Conservation (phyloP, 2,329 filamentous ascomycete species). For the Nectriaceae sp. region DNA sequence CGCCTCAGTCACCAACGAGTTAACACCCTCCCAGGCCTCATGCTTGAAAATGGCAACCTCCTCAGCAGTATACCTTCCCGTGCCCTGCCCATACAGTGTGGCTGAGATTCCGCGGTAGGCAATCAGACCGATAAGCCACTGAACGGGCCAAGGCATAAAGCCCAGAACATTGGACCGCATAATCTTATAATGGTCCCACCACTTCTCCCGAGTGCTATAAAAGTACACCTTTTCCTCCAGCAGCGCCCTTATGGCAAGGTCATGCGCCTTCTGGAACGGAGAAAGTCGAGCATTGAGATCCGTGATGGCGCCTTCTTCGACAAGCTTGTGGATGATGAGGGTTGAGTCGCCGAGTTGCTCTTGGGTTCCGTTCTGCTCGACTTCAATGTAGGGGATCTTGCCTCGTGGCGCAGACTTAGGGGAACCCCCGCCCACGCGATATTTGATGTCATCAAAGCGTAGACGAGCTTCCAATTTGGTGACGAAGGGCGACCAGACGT, state of each 20-base stretch:
- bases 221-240: constrained; percentile 64
- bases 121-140: constrained; percentile 51
- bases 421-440: constrained; percentile 48
- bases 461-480: constrained; percentile 63
- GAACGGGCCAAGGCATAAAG: constrained; percentile 52
- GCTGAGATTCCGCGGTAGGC: constrained; percentile 43
- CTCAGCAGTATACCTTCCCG: constrained; percentile 48
- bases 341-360: constrained; percentile 51
- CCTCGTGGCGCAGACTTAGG: constrained; percentile 50
- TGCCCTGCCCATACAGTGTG: constrained; percentile 59
- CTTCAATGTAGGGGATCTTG: constrained; percentile 61
- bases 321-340: constrained; percentile 53
- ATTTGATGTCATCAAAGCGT: constrained; percentile 52
- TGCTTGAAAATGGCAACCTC: constrained; percentile 48
- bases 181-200: constrained; percentile 59
- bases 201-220: constrained; percentile 55
- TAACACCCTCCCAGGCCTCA: constrained; percentile 57
- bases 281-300: constrained; percentile 51
- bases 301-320: constrained; percentile 38
- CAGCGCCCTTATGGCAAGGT: constrained; percentile 54
- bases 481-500: constrained; percentile 64
- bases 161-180: constrained; percentile 56
- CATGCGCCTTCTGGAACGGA: constrained; percentile 42
- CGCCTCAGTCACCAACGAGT: constrained; percentile 44
- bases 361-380: constrained; percentile 21